Evolutionary conservation across 306 rosid genomes (phyloP).

Genomic region (Medicago truncatula): DNA sequence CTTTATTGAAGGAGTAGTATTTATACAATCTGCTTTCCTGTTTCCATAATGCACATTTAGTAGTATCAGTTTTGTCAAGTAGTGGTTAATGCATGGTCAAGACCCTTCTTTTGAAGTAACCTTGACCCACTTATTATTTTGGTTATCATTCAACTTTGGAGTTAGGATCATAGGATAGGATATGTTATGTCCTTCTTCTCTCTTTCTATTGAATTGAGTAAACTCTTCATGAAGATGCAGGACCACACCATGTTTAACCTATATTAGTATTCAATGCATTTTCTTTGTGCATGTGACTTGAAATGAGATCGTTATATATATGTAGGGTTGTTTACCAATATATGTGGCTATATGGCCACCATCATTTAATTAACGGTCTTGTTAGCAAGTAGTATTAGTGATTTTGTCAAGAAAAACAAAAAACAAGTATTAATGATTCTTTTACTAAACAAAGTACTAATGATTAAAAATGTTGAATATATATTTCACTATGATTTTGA

Average conservation of each 20-base stretch:
- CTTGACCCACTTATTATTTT: slow-evolving; percentile 60
- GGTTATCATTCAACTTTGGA: slow-evolving; percentile 47
- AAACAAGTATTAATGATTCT: too few species aligned
- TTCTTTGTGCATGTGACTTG: slow-evolving; percentile 25
- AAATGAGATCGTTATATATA: slow-evolving; percentile 13
- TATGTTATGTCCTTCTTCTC: slow-evolving; percentile 21
- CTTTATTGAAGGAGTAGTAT: background rate
- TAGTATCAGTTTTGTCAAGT: slow-evolving; percentile 48
- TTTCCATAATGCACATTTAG: slow-evolving; percentile 38
- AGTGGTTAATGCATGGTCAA: slow-evolving; percentile 55
- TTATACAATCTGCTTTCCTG: slow-evolving; percentile 10
- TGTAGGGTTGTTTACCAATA: background rate
- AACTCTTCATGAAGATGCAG: slow-evolving; percentile 30
- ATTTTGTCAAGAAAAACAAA: background rate
- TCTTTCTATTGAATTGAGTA: slow-evolving; percentile 9
- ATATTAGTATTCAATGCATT: slow-evolving; percentile 35
- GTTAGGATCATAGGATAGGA: slow-evolving; percentile 41
- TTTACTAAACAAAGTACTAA: too few species aligned
- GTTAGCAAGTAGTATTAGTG: background rate
- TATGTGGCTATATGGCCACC: background rate
- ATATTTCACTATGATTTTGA: too few species aligned
- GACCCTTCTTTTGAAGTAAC: slow-evolving; percentile 48
- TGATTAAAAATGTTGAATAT: too few species aligned
- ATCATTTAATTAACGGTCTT: background rate
- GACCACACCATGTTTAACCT: slow-evolving; percentile 42